A percentile compares a stretch with the other conserved stretches of the same genome.
Conservation (phyloP, 2,329 filamentous ascomycete species). For the Penicillium sp. region DNA sequence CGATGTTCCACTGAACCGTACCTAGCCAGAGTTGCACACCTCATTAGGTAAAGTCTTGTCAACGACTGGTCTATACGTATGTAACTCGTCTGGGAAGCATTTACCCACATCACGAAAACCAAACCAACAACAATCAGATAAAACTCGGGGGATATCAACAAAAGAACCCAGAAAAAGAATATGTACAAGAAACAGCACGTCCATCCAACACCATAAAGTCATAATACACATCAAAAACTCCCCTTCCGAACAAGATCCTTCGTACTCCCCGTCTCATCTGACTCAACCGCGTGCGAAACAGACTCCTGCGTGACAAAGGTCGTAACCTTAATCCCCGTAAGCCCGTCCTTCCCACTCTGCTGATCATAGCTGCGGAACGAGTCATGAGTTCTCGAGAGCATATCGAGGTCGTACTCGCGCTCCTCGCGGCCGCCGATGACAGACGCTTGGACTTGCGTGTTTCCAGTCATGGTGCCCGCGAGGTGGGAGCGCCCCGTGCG, state of each 20-base stretch:
- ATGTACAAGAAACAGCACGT: neutral
- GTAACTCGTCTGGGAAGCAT: too few species aligned
- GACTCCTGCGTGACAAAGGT: constrained; percentile 29
- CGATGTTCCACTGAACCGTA: too few species aligned
- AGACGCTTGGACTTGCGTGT: constrained; percentile 26
- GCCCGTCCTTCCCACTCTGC: neutral
- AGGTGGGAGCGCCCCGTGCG: constrained; percentile 18
- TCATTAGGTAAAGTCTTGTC: too few species aligned
- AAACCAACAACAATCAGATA: neutral
- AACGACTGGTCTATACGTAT: too few species aligned
- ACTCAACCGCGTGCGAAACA: constrained; percentile 2
- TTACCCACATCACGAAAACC: neutral
- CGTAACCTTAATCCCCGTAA: constrained; percentile 32
- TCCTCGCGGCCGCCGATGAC: constrained; percentile 17
- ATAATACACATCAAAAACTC: constrained; percentile 13
- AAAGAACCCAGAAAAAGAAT: neutral
- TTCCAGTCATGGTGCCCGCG: constrained; percentile 8
- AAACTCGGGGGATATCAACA: neutral
- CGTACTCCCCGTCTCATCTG: constrained; percentile 27
- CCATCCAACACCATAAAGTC: neutral
- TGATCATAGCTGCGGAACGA: constrained; percentile 5
- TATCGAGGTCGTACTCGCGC: constrained; percentile 19
- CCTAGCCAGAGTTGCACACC: too few species aligned
- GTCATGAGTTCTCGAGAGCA: constrained; percentile 5
- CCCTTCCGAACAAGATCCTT: constrained; percentile 23